Evolutionary conservation across 805 yeast genomes (phyloP), one percentile per base, ranked within the genome.

Genomic region (Pichia californica): DNA sequence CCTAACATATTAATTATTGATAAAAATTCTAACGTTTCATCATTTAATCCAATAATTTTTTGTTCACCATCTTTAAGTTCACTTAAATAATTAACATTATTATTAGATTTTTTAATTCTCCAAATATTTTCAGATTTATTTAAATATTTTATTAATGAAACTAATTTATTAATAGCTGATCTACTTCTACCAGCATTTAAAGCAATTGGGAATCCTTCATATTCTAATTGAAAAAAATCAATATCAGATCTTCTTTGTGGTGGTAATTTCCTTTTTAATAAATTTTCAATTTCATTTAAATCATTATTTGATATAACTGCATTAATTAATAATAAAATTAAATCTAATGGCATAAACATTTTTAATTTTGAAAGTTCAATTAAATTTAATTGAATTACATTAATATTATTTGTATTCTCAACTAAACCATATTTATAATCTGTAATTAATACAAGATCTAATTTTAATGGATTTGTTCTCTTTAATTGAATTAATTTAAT

Each of bases 171-270:
- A 9, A 38, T 20, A 11, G 32, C 13, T 14, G 32, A n/a, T 6
- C 47, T 32, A 5, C 33, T 31, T 20, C 43, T 40, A 11, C 47
- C 50, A 8, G 33, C 47, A 23, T 40, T 30, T 14, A 38, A 36
- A 5, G 37, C 36, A 38, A 45, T 23, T 8, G 15, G 20, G 10
- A 6, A 11, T 14, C 36, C 37, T 18, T 25, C 30, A 35, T 35
- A 21, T 15, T 43, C 36, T 18, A 47, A 31, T 15, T 36, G 19
- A 14, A 43, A 18, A 8, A 36, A 33, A 13, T 19, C 43, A 18
- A 18, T 33, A 14, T 42, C 37, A 18, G 33, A 15, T 2, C 28
- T 29, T 20, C 47, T 31, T 30, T 43, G 44, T 10, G 40, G 36
- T 18, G 50, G 50, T 14, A 26, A 16, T 38, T 41, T 43, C 10